Base-by-base conservation (phyloP, 2,329 filamentous ascomycete genomes). In the Botrytis porri region DNA sequence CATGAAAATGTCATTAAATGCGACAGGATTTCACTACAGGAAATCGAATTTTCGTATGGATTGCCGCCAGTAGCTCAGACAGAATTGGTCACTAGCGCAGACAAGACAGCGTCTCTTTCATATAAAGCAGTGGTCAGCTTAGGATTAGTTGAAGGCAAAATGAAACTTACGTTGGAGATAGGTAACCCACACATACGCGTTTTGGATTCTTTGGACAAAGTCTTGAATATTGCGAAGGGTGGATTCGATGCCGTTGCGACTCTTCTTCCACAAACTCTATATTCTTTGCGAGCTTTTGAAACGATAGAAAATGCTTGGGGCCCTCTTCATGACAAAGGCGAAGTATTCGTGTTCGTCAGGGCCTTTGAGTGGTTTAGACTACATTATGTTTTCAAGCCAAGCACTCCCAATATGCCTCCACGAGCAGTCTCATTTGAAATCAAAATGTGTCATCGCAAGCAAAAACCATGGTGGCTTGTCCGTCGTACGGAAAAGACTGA, bases 21-120 rank as follows among this genome's bases (percentile, higher is more conserved):
- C 79, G 86, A 90, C 76, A 83, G 86, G 59, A 85, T 91, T 72
- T 89, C 87, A 25, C 84, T 95, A 72, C 84, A 85, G 76, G 84
- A 87, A 75, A 86, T 96, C 9, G 83, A 87, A 4, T 94, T 96
- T 80, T 88, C 85, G n/a, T 97, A 96, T 80, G 84, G 84, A 70
- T 77, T 73, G 67, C 32, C 74, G 71, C 71, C 76, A n/a, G 74
- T 77, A 43, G 74, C 69, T 0, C 74, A 78, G 32, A 65, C 73
- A 18, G 70, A 61, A 48, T 74, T 78, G 61, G 62, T 75, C 37
- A 74, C 76, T 74, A 73, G 74, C n/a, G 20, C 62, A 57, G 62
- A 74, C 74, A 43, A 74, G 54, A 60, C 73, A 70, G 74, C 32
- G 72, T 41, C 76, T 61, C 41, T 73, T 32, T 29, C 61, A 35